A percentile compares a stretch with the other conserved stretches of the same genome.
phyloP scores from a whole-genome alignment of 495 filamentous ascomycete genomes.

The Darksidea phi region DNA sequence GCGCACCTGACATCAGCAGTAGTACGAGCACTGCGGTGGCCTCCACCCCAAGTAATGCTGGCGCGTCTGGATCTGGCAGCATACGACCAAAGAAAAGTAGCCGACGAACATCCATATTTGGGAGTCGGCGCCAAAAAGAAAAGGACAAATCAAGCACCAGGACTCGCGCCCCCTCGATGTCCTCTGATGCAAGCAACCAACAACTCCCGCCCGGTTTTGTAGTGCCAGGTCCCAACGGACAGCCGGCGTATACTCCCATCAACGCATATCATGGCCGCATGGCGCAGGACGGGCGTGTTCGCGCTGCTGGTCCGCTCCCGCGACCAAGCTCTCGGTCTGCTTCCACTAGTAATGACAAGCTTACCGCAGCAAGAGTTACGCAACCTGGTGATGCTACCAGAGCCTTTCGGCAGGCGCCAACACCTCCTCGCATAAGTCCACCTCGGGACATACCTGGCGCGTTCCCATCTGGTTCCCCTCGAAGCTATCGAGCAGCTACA shows the following conservation, averaged over 20 bases:
- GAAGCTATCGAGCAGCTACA: conserved; percentile 29
- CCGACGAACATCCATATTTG: conserved; percentile 21
- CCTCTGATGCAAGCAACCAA: conserved; percentile 12
- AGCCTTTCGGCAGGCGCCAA: conserved; percentile 30
- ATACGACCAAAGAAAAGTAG: conserved; percentile 17
- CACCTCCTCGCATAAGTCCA: conserved; percentile 29
- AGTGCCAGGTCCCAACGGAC: conserved; percentile 40
- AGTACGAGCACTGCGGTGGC: conserved; percentile 12
- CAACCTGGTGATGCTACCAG: background rate
- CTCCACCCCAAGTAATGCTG: conserved; percentile 6
- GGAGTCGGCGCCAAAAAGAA: conserved; percentile 15
- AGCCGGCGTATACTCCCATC: conserved; percentile 38
- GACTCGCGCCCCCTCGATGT: conserved; percentile 26
- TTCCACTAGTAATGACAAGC: conserved; percentile 31
- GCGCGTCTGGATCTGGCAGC: conserved; percentile 11
- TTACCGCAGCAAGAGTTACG: background rate
- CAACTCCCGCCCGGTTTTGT: conserved; percentile 37
- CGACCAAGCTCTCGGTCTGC: conserved; percentile 37
- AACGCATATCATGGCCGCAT: conserved; percentile 30
- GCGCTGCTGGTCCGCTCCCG: conserved; percentile 27
- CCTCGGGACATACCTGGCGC: conserved; percentile 30
- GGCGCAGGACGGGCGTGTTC: conserved; percentile 13
- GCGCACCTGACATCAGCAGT: conserved; percentile 6
- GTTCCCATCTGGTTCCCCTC: conserved; percentile 31
- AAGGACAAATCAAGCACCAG: conserved; percentile 22